phyloP scores from a whole-genome alignment of 108 stramenopile species.

The Skeletonema costatum region DNA sequence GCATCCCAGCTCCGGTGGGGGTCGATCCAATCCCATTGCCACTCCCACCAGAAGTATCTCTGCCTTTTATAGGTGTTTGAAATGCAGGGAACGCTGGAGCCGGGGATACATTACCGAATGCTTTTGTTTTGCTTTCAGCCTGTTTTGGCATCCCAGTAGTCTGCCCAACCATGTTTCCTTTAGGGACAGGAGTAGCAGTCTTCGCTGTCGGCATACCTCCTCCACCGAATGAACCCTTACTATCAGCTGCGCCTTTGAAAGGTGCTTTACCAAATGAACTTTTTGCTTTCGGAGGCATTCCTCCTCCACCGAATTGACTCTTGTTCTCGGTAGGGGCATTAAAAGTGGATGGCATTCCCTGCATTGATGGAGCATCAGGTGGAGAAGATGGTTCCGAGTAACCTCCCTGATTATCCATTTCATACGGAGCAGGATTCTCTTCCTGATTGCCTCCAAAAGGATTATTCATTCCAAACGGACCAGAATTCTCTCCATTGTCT shows the following conservation, averaged over 20 bases:
- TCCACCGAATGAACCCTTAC: not conserved
- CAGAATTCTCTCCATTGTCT: not conserved
- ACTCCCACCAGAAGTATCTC: not conserved
- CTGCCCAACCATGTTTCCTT: not conserved
- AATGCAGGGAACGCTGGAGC: not conserved
- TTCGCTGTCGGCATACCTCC: not conserved
- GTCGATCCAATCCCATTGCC: not conserved
- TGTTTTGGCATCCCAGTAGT: not conserved
- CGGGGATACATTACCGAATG: not conserved
- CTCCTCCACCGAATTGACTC: not conserved
- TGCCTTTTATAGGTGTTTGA: slow-evolving; percentile 1
- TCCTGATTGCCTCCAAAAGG: not conserved
- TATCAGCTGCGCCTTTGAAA: not conserved
- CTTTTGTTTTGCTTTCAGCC: not conserved
- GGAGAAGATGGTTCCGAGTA: not conserved
- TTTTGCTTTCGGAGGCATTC: not conserved
- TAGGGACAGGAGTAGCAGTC: not conserved
- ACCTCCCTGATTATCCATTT: not conserved
- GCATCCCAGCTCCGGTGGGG: not conserved
- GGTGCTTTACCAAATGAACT: not conserved
- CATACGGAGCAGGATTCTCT: not conserved
- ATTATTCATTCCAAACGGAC: not conserved
- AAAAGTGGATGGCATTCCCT: not conserved
- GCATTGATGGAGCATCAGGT: not conserved
- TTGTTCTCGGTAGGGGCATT: not conserved